Conservation (phyloP, 1,284 basidiomycete species). For the Cryptococcus sp. region DNA sequence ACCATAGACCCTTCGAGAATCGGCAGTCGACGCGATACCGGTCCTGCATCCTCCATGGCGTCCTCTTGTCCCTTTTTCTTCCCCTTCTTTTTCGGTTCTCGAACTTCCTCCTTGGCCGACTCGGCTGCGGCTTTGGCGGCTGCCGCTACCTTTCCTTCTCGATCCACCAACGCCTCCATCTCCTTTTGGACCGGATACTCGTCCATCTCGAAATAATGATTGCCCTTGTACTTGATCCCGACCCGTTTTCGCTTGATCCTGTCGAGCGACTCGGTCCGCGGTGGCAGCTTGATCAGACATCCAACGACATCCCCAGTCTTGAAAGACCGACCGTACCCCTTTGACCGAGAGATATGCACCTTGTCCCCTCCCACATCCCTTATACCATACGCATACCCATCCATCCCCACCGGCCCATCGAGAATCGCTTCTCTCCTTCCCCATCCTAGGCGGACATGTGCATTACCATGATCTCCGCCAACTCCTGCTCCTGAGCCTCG, state of each 20-base stretch:
- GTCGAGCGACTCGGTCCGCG: slow-evolving; percentile 56
- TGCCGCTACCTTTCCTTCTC: slow-evolving; percentile 47
- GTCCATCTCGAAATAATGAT: slow-evolving; percentile 89
- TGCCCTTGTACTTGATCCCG: slow-evolving; percentile 91
- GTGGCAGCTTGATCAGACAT: slow-evolving; percentile 62
- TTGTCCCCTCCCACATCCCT: slow-evolving; percentile 90
- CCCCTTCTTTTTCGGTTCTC: slow-evolving; percentile 30
- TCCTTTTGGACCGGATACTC: slow-evolving; percentile 91
- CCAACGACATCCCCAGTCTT: slow-evolving; percentile 84
- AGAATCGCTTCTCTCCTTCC: slow-evolving; percentile 83
- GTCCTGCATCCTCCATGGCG: background rate
- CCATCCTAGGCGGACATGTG: slow-evolving; percentile 87
- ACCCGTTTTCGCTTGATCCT: slow-evolving; percentile 78
- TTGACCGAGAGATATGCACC: slow-evolving; percentile 73
- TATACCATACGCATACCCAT: slow-evolving; percentile 88
- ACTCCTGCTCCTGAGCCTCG: slow-evolving; percentile 49
- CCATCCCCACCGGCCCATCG: slow-evolving; percentile 87
- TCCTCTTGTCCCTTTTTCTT: slow-evolving; percentile 7
- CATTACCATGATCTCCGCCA: slow-evolving; percentile 28
- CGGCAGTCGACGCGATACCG: slow-evolving; percentile 51
- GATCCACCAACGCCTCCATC: slow-evolving; percentile 79
- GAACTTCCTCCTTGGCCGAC: slow-evolving; percentile 14
- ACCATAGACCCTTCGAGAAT: slow-evolving; percentile 67
- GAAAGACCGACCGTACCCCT: slow-evolving; percentile 66
- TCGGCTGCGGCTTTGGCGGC: slow-evolving; percentile 19